Conservation (phyloP, 2,329 filamentous ascomycete genomes). For the Venturia carpophila region DNA sequence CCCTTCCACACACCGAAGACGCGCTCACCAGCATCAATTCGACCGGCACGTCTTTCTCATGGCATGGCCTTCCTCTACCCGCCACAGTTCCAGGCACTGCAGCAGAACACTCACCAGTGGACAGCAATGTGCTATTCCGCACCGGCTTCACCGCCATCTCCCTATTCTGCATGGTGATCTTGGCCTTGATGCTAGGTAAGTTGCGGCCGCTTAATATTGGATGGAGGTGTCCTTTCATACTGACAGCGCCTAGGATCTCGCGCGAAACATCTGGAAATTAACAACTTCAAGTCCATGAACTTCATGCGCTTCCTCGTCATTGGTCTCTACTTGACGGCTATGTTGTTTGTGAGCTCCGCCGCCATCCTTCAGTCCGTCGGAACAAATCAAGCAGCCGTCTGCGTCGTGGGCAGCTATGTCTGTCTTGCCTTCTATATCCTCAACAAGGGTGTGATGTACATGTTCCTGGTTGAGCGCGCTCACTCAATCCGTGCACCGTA, state of each 20-base stretch:
- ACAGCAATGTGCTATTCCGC: conserved; percentile 13
- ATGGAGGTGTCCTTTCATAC: too few species aligned
- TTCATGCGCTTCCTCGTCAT: conserved; percentile 30
- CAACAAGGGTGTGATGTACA: conserved; percentile 30
- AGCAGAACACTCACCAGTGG: not conserved
- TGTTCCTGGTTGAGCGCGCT: conserved; percentile 37
- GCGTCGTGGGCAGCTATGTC: conserved; percentile 30
- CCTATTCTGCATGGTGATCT: conserved; percentile 26
- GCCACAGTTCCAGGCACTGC: not conserved
- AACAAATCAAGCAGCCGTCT: conserved; percentile 24
- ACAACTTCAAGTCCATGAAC: conserved; percentile 23
- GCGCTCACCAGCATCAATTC: not conserved
- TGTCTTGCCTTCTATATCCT: conserved; percentile 34
- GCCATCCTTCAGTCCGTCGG: conserved; percentile 30
- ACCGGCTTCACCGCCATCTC: conserved; percentile 22
- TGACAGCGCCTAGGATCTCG: conserved; percentile 24
- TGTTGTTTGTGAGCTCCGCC: conserved; percentile 30
- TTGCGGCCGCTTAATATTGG: not conserved
- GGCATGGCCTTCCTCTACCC: not conserved
- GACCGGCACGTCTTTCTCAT: not conserved
- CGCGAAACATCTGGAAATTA: conserved; percentile 21
- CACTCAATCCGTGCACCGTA: conserved; percentile 32
- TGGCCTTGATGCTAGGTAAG: conserved; percentile 26
- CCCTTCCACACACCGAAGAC: too few species aligned
- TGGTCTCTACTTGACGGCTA: conserved; percentile 30